phyloP scores from a whole-genome alignment of 306 rosid genomes.

The Leucaena leucocephala region DNA sequence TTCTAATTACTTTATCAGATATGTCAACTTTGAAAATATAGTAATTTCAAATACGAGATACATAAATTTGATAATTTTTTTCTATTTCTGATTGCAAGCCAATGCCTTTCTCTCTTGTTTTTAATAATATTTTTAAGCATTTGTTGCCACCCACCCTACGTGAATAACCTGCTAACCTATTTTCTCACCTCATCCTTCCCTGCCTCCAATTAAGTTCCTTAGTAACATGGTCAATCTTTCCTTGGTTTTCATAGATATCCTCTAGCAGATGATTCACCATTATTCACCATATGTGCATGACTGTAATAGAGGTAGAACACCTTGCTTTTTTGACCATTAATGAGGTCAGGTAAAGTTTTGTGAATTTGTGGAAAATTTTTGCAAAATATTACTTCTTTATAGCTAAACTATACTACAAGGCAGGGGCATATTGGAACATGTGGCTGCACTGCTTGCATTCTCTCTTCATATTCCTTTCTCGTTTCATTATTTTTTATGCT shows the following conservation, averaged over 20 bases:
- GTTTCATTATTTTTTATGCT: background rate
- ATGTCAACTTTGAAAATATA: background rate
- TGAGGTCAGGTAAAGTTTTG: background rate
- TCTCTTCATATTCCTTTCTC: background rate
- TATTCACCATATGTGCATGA: background rate
- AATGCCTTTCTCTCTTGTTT: background rate
- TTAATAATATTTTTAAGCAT: conserved; percentile 7
- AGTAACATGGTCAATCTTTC: background rate
- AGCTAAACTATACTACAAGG: background rate
- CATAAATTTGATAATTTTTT: background rate
- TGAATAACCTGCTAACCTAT: background rate
- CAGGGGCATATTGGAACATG: background rate
- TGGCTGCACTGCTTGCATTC: background rate
- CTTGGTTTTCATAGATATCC: background rate
- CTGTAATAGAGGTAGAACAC: background rate
- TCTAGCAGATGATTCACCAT: background rate
- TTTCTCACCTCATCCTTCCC: background rate
- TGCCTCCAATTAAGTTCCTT: background rate
- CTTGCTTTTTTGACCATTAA: background rate
- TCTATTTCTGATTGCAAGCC: background rate
- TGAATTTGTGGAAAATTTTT: background rate
- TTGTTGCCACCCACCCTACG: background rate
- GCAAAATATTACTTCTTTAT: background rate
- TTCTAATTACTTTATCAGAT: background rate
- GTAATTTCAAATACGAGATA: background rate